A percentile compares a stretch with the other conserved stretches of the same genome.
Conservation (phyloP, 1,139 yeast genomes). For the Yamadazyma pseudoaaseri region DNA sequence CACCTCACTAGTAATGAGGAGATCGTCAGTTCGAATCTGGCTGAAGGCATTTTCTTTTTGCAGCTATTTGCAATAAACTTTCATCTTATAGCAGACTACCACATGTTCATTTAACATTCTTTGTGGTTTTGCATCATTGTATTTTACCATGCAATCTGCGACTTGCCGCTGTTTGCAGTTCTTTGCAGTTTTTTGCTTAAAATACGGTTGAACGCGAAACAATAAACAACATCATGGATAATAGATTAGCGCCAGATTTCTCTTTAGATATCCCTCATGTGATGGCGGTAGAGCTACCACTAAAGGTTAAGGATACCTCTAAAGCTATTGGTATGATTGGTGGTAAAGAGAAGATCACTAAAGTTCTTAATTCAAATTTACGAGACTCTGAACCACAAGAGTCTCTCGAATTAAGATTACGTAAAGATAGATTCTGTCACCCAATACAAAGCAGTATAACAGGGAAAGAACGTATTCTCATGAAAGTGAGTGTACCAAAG, state of each 20-base stretch:
- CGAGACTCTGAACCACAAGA: slow-evolving; percentile 12
- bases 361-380: slow-evolving; percentile 28
- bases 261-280: slow-evolving; percentile 75
- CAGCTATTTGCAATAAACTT: neutral
- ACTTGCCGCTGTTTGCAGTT: neutral
- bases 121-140: neutral
- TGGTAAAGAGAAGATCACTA: slow-evolving; percentile 52
- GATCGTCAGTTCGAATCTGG: slow-evolving; percentile 89
- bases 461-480: slow-evolving; percentile 59
- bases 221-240: neutral
- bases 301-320: slow-evolving; percentile 59
- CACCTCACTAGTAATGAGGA: slow-evolving; percentile 91
- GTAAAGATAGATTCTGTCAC: slow-evolving; percentile 78
- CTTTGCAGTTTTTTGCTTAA: too few species aligned
- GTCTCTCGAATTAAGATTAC: slow-evolving; percentile 57
- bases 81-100: neutral
- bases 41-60: slow-evolving; percentile 56
- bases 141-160: neutral
- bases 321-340: slow-evolving; percentile 78
- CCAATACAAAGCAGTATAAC: slow-evolving; percentile 62
- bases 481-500: slow-evolving; percentile 72
- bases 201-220: neutral
- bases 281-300: slow-evolving; percentile 77
- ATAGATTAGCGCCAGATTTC: slow-evolving; percentile 43
- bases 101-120: neutral